Evolutionary conservation across 164 flowering plant species (phyloP).

Genomic region (Houttuynia cordata): DNA sequence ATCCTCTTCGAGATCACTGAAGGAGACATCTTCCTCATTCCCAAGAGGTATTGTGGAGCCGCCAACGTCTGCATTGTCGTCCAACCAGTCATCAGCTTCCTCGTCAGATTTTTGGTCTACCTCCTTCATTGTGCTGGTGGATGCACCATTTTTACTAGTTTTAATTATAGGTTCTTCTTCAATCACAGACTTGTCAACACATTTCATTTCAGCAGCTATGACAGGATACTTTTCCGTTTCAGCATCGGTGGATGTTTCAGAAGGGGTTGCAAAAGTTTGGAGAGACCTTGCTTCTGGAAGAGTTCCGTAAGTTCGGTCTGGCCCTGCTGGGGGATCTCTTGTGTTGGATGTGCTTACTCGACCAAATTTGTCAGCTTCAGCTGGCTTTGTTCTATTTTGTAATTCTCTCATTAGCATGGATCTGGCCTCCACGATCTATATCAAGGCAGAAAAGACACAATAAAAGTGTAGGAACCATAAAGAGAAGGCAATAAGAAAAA

Average conservation of each 20-base stretch:
- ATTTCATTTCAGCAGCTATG: constrained; percentile 27
- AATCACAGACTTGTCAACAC: constrained; percentile 53
- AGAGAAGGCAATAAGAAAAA: neutral
- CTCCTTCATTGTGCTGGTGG: neutral
- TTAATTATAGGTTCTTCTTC: constrained; percentile 35
- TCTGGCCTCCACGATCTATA: constrained; percentile 79
- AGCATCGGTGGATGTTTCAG: constrained; percentile 11
- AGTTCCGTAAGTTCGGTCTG: constrained; percentile 12
- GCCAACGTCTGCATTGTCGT: constrained; percentile 42
- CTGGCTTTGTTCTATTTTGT: constrained; percentile 18
- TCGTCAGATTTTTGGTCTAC: constrained; percentile 35
- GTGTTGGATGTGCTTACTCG: constrained; percentile 15
- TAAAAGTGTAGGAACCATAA: neutral
- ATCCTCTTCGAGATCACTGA: constrained; percentile 86
- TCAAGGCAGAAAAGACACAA: neutral
- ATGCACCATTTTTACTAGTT: constrained; percentile 18
- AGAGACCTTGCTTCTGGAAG: constrained; percentile 15
- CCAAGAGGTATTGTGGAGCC: constrained; percentile 23
- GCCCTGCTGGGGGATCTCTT: constrained; percentile 25
- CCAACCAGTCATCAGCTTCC: constrained; percentile 80
- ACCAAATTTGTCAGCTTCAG: constrained; percentile 16
- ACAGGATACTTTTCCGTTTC: constrained; percentile 48
- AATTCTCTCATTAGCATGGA: constrained; percentile 43
- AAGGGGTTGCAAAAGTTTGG: constrained; percentile 10
- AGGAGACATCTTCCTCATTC: constrained; percentile 81